Evolutionary conservation across 768 basidiomycete species (phyloP).

Genomic region (Pleurotus ostreatus): DNA sequence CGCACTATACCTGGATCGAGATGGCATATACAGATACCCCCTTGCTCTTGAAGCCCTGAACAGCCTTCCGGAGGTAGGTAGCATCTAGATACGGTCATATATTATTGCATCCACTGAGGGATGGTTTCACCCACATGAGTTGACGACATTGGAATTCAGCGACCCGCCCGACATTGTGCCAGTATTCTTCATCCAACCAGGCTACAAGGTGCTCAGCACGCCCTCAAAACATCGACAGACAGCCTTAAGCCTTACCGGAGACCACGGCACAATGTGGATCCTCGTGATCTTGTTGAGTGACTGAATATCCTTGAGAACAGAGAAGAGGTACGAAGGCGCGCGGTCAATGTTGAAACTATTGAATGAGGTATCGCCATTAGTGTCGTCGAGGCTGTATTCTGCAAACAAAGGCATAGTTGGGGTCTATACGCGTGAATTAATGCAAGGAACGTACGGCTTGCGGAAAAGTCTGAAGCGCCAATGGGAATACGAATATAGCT

Average conservation of each 20-base stretch:
- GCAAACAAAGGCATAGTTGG: neutral
- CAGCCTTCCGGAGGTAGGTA: conserved; percentile 65
- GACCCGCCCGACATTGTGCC: conserved; percentile 67
- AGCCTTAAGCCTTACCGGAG: conserved; percentile 46
- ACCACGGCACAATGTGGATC: conserved; percentile 69
- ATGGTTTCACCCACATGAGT: conserved; percentile 36
- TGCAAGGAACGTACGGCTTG: conserved; percentile 33
- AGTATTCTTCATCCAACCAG: conserved; percentile 75
- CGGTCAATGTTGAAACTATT: conserved; percentile 50
- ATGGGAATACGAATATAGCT: conserved; percentile 67
- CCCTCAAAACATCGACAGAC: neutral
- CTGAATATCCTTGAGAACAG: conserved; percentile 59
- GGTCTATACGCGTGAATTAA: neutral
- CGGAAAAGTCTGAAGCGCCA: conserved; percentile 73
- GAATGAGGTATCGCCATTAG: conserved; percentile 57
- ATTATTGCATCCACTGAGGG: too few species aligned
- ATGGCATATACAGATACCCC: conserved; percentile 64
- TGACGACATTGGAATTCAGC: conserved; percentile 43
- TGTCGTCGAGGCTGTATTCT: conserved; percentile 68
- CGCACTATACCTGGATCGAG: conserved; percentile 38
- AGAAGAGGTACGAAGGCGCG: conserved; percentile 61
- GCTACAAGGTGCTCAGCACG: conserved; percentile 34
- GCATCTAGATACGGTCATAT: conserved; percentile 41
- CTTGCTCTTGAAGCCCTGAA: conserved; percentile 63
- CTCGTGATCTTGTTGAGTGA: conserved; percentile 47